Conservation (phyloP, 2,329 filamentous ascomycete genomes). For the Myriosclerotinia duriaeana region DNA sequence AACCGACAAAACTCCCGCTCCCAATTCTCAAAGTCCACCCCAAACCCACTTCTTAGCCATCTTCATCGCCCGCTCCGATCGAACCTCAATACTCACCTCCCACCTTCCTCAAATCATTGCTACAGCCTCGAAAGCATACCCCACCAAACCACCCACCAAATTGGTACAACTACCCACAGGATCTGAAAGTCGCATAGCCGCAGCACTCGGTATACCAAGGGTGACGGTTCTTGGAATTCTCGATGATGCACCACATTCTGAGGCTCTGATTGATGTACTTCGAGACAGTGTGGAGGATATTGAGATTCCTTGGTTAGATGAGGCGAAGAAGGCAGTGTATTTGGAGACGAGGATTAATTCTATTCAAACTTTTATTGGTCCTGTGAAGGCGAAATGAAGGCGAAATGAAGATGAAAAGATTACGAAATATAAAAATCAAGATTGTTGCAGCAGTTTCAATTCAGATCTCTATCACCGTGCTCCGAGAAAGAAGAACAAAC, state of each 20-base stretch:
- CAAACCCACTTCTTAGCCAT: constrained; percentile 46
- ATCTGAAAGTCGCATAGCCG: constrained; percentile 57
- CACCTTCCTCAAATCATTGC: constrained; percentile 59
- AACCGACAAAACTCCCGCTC: not conserved
- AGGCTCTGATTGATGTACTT: constrained; percentile 57
- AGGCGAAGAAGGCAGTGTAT: constrained; percentile 44
- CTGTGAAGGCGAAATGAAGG: constrained; percentile 1
- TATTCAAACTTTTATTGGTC: constrained; percentile 41
- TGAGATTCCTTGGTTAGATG: constrained; percentile 56
- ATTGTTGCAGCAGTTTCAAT: too few species aligned
- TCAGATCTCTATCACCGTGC: too few species aligned
- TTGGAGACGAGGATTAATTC: constrained; percentile 50
- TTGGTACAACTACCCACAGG: constrained; percentile 63
- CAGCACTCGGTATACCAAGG: constrained; percentile 59
- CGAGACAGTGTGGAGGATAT: constrained; percentile 52
- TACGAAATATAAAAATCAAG: too few species aligned
- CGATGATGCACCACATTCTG: constrained; percentile 55
- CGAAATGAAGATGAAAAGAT: not conserved
- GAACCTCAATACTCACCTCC: constrained; percentile 57
- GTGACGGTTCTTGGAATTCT: constrained; percentile 64
- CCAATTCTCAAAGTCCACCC: not conserved
- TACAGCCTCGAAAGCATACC: constrained; percentile 48
- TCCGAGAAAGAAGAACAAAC: too few species aligned
- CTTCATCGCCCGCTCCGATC: constrained; percentile 58
- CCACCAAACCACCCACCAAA: constrained; percentile 47